Evolutionary conservation across 768 basidiomycete species (phyloP).

Genomic region (Leccinum fibrillosum): DNA sequence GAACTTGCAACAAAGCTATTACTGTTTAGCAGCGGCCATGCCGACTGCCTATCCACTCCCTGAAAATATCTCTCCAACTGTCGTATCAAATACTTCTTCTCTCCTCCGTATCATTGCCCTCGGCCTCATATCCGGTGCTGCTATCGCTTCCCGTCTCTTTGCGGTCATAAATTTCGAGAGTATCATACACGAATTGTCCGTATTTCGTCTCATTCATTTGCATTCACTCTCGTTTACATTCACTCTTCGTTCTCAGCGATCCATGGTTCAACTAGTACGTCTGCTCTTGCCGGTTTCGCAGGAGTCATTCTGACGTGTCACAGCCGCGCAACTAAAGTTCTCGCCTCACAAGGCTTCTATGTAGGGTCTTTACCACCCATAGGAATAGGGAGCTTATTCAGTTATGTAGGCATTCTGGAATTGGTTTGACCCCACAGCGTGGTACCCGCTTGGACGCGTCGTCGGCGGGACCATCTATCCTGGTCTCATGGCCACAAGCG

Average conservation of each 20-base stretch:
- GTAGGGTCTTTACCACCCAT: constrained; percentile 44
- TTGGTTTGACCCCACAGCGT: constrained; percentile 99
- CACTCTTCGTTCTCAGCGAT: constrained; percentile 52
- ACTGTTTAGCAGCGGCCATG: constrained; percentile 47
- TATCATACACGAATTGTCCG: constrained; percentile 99
- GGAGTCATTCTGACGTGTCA: not conserved
- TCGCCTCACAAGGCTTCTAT: constrained; percentile 94
- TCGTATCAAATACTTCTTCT: constrained; percentile 84
- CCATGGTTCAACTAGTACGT: constrained; percentile 99
- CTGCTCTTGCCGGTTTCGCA: not conserved
- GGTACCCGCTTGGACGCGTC: constrained; percentile 98
- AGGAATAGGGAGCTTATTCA: constrained; percentile 5
- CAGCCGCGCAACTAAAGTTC: constrained; percentile 89
- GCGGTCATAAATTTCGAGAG: constrained; percentile 98
- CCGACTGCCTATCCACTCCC: constrained; percentile 72
- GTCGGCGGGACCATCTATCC: constrained; percentile 99
- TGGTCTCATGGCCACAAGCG: constrained; percentile 97
- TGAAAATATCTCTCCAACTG: constrained; percentile 61
- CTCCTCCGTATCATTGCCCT: constrained; percentile 90
- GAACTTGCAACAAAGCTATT: not conserved
- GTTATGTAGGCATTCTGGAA: constrained; percentile 93
- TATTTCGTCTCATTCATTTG: constrained; percentile 12
- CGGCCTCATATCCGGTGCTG: constrained; percentile 87
- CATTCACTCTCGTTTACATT: not conserved
- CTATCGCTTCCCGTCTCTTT: constrained; percentile 93